phyloP scores from a whole-genome alignment of 495 filamentous ascomycete genomes.

The Amorphotheca resinae region DNA sequence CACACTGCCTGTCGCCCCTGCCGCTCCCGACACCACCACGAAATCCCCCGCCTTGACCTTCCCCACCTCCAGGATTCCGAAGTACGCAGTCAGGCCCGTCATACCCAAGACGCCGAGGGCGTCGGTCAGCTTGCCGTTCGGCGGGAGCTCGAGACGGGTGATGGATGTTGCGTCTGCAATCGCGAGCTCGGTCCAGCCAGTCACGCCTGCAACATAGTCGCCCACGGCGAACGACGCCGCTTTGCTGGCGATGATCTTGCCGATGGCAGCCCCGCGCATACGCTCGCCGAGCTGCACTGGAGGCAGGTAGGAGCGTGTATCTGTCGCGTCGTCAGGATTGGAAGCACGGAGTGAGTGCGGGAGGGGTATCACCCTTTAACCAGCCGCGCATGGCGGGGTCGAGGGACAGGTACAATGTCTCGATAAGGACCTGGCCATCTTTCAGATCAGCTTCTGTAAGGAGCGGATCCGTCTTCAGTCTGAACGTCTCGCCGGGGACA shows the following conservation, averaged over 20 bases:
- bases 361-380: conserved; percentile 36
- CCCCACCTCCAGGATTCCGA: conserved; percentile 49
- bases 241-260: conserved; percentile 34
- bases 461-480: conserved; percentile 32
- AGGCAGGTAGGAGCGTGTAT: conserved; percentile 51
- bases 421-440: conserved; percentile 50
- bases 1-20: conserved; percentile 57
- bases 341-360: neutral
- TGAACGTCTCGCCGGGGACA: conserved; percentile 39
- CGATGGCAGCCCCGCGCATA: conserved; percentile 53
- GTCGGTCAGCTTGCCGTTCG: conserved; percentile 40
- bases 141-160: conserved; percentile 30
- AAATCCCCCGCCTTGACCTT: conserved; percentile 44
- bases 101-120: conserved; percentile 44
- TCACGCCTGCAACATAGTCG: conserved; percentile 35
- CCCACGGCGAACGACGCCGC: conserved; percentile 35
- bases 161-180: conserved; percentile 32
- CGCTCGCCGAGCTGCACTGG: conserved; percentile 52
- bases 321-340: conserved; percentile 22
- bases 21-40: conserved; percentile 56
- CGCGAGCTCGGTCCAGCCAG: conserved; percentile 53
- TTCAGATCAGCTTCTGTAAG: conserved; percentile 34
- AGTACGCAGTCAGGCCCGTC: conserved; percentile 56
- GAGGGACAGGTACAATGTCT: conserved; percentile 57
- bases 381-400: conserved; percentile 76